Evolutionary conservation across 1,139 yeast genomes (phyloP).

Genomic region (Kodamaea plutei): DNA sequence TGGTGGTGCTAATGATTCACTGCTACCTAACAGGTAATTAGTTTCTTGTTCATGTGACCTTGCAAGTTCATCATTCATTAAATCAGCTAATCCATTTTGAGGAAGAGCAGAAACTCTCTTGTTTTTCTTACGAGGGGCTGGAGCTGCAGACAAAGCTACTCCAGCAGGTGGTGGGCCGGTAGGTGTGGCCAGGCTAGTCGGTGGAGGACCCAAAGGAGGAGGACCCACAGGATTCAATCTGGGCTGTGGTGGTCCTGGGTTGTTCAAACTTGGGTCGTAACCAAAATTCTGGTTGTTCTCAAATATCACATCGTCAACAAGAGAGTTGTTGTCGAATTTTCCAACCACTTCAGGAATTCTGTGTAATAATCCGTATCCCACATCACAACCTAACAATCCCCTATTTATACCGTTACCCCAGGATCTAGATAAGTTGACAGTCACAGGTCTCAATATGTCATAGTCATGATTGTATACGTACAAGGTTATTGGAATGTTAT

Average conservation of each 20-base stretch:
- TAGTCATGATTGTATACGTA: slow-evolving; percentile 88
- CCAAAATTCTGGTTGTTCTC: slow-evolving; percentile 22
- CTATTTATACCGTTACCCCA: slow-evolving; percentile 43
- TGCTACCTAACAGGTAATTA: slow-evolving; percentile 13
- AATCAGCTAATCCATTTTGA: slow-evolving; percentile 31
- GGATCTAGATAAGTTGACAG: slow-evolving; percentile 49
- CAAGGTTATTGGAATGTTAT: slow-evolving; percentile 44
- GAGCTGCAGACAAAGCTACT: slow-evolving; percentile 16
- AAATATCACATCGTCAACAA: slow-evolving; percentile 37
- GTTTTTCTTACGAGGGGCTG: slow-evolving; percentile 25
- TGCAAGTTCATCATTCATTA: slow-evolving; percentile 45
- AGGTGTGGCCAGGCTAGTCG: slow-evolving; percentile 9
- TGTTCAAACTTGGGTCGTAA: slow-evolving; percentile 11
- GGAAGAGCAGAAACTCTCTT: slow-evolving; percentile 27
- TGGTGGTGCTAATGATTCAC: slow-evolving; percentile 28
- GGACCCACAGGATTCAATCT: slow-evolving; percentile 7
- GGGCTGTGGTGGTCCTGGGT: slow-evolving; percentile 7
- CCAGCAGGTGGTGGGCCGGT: slow-evolving; percentile 10
- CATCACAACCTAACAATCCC: slow-evolving; percentile 90
- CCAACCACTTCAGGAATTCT: slow-evolving; percentile 71
- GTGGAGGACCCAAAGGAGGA: slow-evolving; percentile 14
- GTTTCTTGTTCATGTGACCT: slow-evolving; percentile 38
- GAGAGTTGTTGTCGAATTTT: slow-evolving; percentile 33
- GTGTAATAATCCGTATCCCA: slow-evolving; percentile 88
- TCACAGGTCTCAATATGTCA: slow-evolving; percentile 81